Conservation (phyloP, 495 filamentous ascomycete genomes). For the Tuber microsphaerosporum region DNA sequence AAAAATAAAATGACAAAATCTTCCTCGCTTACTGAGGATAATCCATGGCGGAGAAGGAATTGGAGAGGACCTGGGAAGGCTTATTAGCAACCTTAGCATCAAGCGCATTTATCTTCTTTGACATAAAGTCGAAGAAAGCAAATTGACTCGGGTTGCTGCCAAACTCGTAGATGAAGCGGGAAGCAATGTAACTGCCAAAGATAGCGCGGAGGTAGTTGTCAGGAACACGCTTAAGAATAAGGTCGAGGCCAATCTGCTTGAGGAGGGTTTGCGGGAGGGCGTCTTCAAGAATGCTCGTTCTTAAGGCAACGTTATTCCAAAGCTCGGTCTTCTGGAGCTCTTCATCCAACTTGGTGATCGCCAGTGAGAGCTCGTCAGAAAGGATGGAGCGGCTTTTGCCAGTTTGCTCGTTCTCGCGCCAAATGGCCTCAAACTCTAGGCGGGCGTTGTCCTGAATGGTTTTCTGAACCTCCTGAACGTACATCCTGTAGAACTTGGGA, state of each 20-base stretch:
- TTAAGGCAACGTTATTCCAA: slow-evolving; percentile 75
- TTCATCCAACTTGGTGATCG: slow-evolving; percentile 91
- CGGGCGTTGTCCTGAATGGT: slow-evolving; percentile 82
- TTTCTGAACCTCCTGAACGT: slow-evolving; percentile 84
- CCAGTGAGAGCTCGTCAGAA: slow-evolving; percentile 77
- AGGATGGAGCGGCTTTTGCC: slow-evolving; percentile 71
- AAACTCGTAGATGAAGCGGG: slow-evolving; percentile 89
- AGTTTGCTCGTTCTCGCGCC: slow-evolving; percentile 82
- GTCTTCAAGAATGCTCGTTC: slow-evolving; percentile 70
- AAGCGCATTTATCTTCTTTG: slow-evolving; percentile 27
- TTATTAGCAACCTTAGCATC: neutral
- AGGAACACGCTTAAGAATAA: slow-evolving; percentile 78
- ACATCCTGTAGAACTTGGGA: slow-evolving; percentile 83
- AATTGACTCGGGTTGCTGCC: slow-evolving; percentile 91
- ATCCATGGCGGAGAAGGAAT: neutral
- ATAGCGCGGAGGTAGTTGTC: slow-evolving; percentile 88
- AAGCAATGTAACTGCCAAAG: slow-evolving; percentile 90
- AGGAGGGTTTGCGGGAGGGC: slow-evolving; percentile 78
- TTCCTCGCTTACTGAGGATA: neutral
- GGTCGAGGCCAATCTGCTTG: slow-evolving; percentile 81
- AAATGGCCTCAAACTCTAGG: slow-evolving; percentile 96
- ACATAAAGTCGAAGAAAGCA: slow-evolving; percentile 85
- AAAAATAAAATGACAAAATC: neutral
- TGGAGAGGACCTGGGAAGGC: neutral
- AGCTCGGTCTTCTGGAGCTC: slow-evolving; percentile 87